phyloP scores from a whole-genome alignment of 495 filamentous ascomycete genomes.

The Amorphotheca resinae region DNA sequence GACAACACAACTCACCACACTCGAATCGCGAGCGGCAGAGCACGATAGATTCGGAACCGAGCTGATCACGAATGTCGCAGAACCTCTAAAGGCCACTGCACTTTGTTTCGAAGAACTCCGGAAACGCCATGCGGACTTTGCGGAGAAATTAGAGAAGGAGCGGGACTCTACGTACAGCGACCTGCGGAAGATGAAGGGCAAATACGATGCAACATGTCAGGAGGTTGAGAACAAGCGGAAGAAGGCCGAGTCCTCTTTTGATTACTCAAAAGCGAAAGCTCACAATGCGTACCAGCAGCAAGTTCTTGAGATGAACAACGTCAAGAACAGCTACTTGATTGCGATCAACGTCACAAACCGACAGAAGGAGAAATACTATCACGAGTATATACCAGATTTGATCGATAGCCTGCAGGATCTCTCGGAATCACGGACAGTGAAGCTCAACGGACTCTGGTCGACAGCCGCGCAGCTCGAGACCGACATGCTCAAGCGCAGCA shows the following conservation, averaged over 20 bases:
- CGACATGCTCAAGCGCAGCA: slow-evolving; percentile 54
- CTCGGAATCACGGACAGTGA: slow-evolving; percentile 71
- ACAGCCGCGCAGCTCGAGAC: slow-evolving; percentile 69
- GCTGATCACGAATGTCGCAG: slow-evolving; percentile 64
- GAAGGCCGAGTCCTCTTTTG: slow-evolving; percentile 82
- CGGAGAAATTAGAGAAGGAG: slow-evolving; percentile 78
- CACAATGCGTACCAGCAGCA: slow-evolving; percentile 85
- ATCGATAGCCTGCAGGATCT: slow-evolving; percentile 86
- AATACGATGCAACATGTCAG: slow-evolving; percentile 87
- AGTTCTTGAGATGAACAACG: slow-evolving; percentile 84
- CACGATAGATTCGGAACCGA: slow-evolving; percentile 75
- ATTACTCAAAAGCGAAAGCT: slow-evolving; percentile 74
- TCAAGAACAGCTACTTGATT: slow-evolving; percentile 96
- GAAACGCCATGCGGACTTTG: slow-evolving; percentile 82
- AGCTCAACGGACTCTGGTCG: slow-evolving; percentile 77
- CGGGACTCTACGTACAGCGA: slow-evolving; percentile 73
- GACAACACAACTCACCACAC: slow-evolving; percentile 80
- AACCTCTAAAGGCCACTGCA: slow-evolving; percentile 63
- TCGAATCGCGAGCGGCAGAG: slow-evolving; percentile 79
- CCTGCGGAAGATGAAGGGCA: slow-evolving; percentile 77
- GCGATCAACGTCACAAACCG: slow-evolving; percentile 92
- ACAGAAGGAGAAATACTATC: slow-evolving; percentile 90
- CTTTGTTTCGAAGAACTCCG: slow-evolving; percentile 80
- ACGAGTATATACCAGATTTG: slow-evolving; percentile 91
- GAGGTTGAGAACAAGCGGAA: slow-evolving; percentile 91